Conservation (phyloP, 495 filamentous ascomycete species). For the Xylaria grammica region DNA sequence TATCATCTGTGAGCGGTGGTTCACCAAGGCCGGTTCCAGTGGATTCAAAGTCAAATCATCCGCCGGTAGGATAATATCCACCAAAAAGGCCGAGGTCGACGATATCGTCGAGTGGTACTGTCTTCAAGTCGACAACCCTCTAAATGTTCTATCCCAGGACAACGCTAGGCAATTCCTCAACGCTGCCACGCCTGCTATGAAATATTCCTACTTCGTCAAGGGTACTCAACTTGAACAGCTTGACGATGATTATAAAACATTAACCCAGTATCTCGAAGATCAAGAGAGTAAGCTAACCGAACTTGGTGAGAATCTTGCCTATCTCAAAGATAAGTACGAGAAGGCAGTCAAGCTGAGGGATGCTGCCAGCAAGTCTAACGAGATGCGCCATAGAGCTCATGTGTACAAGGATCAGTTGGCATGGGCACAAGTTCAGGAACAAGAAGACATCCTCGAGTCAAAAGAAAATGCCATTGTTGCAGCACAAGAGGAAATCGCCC, state of each 20-base stretch:
- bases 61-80: constrained; percentile 73
- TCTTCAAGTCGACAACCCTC: constrained; percentile 94
- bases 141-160: constrained; percentile 98
- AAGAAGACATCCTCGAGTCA: constrained; percentile 40
- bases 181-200: constrained; percentile 76
- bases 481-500: constrained; percentile 36
- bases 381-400: constrained; percentile 60
- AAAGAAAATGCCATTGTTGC: constrained; percentile 39
- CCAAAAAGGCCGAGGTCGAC: constrained; percentile 86
- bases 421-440: constrained; percentile 69
- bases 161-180: constrained; percentile 93
- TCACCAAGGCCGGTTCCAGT: constrained; percentile 75
- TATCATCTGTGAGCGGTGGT: constrained; percentile 89
- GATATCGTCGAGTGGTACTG: constrained; percentile 91
- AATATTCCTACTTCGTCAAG: constrained; percentile 97
- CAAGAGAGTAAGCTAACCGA: constrained; percentile 52
- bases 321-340: constrained; percentile 46
- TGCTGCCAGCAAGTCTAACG: constrained; percentile 44
- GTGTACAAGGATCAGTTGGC: constrained; percentile 65
- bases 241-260: constrained; percentile 85
- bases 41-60: constrained; percentile 86
- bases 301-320: constrained; percentile 68
- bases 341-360: constrained; percentile 47
- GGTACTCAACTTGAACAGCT: constrained; percentile 93
- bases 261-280: constrained; percentile 59